Conservation (phyloP, 352 stramenopile species). For the Elongisporangium anandrum region DNA sequence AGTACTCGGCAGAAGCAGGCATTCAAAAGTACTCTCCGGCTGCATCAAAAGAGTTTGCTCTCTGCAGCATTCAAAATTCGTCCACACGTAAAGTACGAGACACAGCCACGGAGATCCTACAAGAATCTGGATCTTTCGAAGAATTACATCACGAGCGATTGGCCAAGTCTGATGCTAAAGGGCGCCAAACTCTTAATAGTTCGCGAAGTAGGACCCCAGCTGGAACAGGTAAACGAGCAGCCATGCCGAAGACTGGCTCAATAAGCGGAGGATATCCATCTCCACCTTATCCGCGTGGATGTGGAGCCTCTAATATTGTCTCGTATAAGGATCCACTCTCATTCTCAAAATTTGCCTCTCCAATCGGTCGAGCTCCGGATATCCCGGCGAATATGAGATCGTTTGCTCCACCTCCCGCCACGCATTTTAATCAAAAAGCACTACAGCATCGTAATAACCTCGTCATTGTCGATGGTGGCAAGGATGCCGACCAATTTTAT, state of each 20-base stretch:
- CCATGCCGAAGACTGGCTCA: neutral
- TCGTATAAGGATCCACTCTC: slow-evolving; percentile 19
- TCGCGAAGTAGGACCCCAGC: neutral
- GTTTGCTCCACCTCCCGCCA: slow-evolving; percentile 3
- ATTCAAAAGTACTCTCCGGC: slow-evolving; percentile 62
- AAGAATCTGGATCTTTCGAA: slow-evolving; percentile 31
- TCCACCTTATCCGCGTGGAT: slow-evolving; percentile 5
- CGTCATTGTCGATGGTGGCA: slow-evolving; percentile 35
- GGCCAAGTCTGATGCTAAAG: neutral
- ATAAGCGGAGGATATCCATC: neutral
- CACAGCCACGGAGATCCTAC: slow-evolving; percentile 33
- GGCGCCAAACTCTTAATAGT: neutral
- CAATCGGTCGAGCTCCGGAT: slow-evolving; percentile 35
- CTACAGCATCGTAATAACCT: slow-evolving; percentile 29
- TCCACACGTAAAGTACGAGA: slow-evolving; percentile 34
- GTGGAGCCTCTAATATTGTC: slow-evolving; percentile 4
- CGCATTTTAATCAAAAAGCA: slow-evolving; percentile 6
- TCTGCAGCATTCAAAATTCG: slow-evolving; percentile 38
- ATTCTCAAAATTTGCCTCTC: slow-evolving; percentile 44
- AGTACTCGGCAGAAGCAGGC: slow-evolving; percentile 56
- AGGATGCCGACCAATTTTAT: slow-evolving; percentile 5
- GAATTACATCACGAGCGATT: slow-evolving; percentile 21
- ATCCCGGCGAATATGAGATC: slow-evolving; percentile 28
- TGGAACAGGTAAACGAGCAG: neutral
- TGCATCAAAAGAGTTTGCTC: slow-evolving; percentile 55